Evolutionary conservation across 2,329 filamentous ascomycete species (phyloP).

Genomic region (Graphilbum sp.): DNA sequence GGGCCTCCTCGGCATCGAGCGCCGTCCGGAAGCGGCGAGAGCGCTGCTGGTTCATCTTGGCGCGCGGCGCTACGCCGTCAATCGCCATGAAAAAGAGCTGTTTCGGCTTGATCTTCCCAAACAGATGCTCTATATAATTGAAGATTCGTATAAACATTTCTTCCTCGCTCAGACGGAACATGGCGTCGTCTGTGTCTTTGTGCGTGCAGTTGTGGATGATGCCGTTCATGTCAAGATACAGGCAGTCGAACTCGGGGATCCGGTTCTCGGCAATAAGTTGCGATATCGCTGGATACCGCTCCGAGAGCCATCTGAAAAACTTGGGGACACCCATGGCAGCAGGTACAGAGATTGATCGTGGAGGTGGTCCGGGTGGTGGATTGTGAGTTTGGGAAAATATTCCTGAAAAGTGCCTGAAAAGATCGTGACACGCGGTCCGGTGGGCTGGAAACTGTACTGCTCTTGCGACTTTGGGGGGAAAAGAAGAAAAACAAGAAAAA

Average conservation of each 20-base stretch:
- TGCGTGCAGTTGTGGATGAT: conserved; percentile 99
- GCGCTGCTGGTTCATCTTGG: conserved; percentile 99
- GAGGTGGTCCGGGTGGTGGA: too few relatives aligned
- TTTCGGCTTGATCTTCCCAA: conserved; percentile 96
- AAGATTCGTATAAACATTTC: conserved; percentile 99
- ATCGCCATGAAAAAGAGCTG: conserved; percentile 99
- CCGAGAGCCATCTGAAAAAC: conserved; percentile 98
- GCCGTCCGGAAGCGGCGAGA: conserved; percentile 89
- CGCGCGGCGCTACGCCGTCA: conserved; percentile 89
- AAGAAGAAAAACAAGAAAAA: too few relatives aligned
- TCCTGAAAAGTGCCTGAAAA: neutral
- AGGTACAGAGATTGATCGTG: neutral
- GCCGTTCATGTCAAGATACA: conserved; percentile 98
- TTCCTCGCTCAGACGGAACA: conserved; percentile 87
- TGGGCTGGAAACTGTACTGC: too few relatives aligned
- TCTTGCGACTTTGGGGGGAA: too few relatives aligned
- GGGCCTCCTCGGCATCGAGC: conserved; percentile 72
- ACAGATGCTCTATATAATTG: conserved; percentile 98
- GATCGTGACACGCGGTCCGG: too few relatives aligned
- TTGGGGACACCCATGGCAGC: conserved; percentile 45
- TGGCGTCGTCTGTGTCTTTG: conserved; percentile 83
- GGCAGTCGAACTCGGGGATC: conserved; percentile 95
- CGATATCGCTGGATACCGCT: conserved; percentile 96
- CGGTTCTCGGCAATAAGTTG: conserved; percentile 97
- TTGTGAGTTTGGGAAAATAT: neutral